phyloP scores from a whole-genome alignment of 2,329 filamentous ascomycete species.

The Pseudopithomyces maydicus region DNA sequence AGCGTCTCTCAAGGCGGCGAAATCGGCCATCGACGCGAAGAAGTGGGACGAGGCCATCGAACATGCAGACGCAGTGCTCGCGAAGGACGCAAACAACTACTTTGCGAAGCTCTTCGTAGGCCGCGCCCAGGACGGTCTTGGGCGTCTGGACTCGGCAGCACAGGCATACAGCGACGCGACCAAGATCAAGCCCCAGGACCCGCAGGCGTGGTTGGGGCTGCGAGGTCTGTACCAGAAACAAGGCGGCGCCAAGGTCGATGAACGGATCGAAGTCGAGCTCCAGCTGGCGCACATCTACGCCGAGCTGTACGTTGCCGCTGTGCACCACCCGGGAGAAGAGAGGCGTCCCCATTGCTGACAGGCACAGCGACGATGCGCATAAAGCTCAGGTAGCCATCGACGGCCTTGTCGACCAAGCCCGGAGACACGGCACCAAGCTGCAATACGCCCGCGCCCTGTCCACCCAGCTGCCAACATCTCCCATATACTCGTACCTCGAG shows the following conservation, averaged over 20 bases:
- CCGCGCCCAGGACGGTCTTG: conserved; percentile 79
- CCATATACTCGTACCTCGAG: conserved; percentile 81
- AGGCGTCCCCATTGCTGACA: conserved; percentile 16
- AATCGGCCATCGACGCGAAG: conserved; percentile 74
- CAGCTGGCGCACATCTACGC: conserved; percentile 77
- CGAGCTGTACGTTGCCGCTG: conserved; percentile 32
- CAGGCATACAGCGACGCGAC: conserved; percentile 75
- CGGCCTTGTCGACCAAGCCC: conserved; percentile 77
- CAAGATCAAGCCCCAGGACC: conserved; percentile 72
- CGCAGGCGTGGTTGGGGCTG: conserved; percentile 90
- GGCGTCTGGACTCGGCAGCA: conserved; percentile 73
- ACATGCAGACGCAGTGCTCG: conserved; percentile 71
- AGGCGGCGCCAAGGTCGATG: conserved; percentile 68
- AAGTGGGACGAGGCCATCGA: conserved; percentile 78
- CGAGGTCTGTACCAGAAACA: conserved; percentile 85
- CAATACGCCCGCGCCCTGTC: conserved; percentile 79
- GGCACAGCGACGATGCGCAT: conserved; percentile 59
- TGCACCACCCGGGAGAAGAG: rapidly evolving
- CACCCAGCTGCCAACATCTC: conserved; percentile 77
- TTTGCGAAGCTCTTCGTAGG: conserved; percentile 89
- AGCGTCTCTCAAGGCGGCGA: conserved; percentile 79
- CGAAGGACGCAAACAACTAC: conserved; percentile 77
- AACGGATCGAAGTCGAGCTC: conserved; percentile 75
- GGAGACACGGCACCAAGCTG: conserved; percentile 70
- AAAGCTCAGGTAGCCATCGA: conserved; percentile 70